phyloP scores from a whole-genome alignment of 1,139 yeast species.

The Saccharomycopsis hybrid region DNA sequence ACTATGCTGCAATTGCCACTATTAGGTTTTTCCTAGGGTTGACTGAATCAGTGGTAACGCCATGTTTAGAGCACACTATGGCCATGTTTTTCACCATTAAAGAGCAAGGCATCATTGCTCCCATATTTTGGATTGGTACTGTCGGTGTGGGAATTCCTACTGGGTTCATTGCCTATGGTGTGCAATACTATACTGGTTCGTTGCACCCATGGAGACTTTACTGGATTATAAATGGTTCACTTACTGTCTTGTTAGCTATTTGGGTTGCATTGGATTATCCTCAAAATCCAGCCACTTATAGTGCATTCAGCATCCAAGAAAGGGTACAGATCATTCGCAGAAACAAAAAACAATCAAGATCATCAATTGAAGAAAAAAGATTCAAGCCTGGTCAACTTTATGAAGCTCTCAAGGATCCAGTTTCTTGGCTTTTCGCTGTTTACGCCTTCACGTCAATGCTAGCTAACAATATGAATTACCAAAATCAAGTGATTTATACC shows the following conservation, averaged over 20 bases:
- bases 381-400: slow-evolving; percentile 33
- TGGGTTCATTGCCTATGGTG: slow-evolving; percentile 35
- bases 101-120: slow-evolving; percentile 32
- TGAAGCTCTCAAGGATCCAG: slow-evolving; percentile 36
- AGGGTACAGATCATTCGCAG: slow-evolving; percentile 33
- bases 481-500: slow-evolving; percentile 35
- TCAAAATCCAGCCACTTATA: slow-evolving; percentile 33
- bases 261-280: slow-evolving; percentile 30
- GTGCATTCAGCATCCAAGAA: slow-evolving; percentile 28
- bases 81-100: slow-evolving; percentile 32
- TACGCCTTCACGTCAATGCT: slow-evolving; percentile 33
- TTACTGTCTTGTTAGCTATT: slow-evolving; percentile 25
- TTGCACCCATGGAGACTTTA: slow-evolving; percentile 26
- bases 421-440: slow-evolving; percentile 34
- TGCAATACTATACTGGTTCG: slow-evolving; percentile 22
- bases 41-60: slow-evolving; percentile 31
- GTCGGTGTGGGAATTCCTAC: slow-evolving; percentile 32
- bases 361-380: slow-evolving; percentile 34
- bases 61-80: slow-evolving; percentile 32
- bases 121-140: slow-evolving; percentile 33
- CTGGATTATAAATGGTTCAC: slow-evolving; percentile 27
- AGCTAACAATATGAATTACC: slow-evolving; percentile 39
- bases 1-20: slow-evolving; percentile 31
- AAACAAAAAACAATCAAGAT: slow-evolving; percentile 30
- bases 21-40: slow-evolving; percentile 33